Percentiles rank a stretch among this genome's conserved stretches.
These are phyloP conservation scores for Sugiyamaella japonica DNA, from an alignment of 1,139 yeast species.

Conservation along the genomic window DNA sequence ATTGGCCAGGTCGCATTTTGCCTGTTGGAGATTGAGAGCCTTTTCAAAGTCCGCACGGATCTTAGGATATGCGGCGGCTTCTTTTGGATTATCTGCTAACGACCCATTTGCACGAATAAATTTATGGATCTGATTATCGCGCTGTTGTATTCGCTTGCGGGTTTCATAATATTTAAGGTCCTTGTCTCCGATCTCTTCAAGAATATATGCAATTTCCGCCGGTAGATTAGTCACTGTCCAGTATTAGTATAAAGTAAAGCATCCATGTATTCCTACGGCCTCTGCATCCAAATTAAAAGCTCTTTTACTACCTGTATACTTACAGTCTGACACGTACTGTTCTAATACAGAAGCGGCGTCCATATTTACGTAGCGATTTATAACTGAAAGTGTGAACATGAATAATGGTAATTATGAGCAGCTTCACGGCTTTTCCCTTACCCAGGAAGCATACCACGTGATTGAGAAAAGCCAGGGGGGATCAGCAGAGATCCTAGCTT, in stretches of 20 bases:
- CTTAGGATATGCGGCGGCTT: slow-evolving; percentile 61
- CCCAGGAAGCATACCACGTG: not conserved
- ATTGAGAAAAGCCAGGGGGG: too few species aligned
- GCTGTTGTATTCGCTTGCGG: slow-evolving; percentile 63
- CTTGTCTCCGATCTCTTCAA: slow-evolving; percentile 74
- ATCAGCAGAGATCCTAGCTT: not conserved
- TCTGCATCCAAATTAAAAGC: too few species aligned
- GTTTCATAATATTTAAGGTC: slow-evolving; percentile 69
- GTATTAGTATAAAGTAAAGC: slow-evolving; percentile 11
- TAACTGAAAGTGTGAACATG: not conserved
- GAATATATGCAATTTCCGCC: slow-evolving; percentile 77
- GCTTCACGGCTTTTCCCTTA: slow-evolving; percentile 3
- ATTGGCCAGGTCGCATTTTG: slow-evolving; percentile 76
- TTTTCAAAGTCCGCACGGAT: slow-evolving; percentile 68
- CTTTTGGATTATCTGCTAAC: slow-evolving; percentile 78
- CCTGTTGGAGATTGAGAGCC: slow-evolving; percentile 66
- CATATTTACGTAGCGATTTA: slow-evolving; percentile 41
- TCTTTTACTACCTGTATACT: not conserved
- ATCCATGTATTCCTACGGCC: not conserved
- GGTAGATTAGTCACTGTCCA: slow-evolving; percentile 71
- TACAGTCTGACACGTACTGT: slow-evolving; percentile 62
- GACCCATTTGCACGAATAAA: slow-evolving; percentile 84
- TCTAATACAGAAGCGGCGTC: slow-evolving; percentile 77
- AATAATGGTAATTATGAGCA: not conserved
- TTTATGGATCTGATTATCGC: slow-evolving; percentile 79